A percentile compares a stretch with the other conserved stretches of the same genome.
phyloP scores from a whole-genome alignment of 805 yeast genomes.

The Candida qinlingensis region DNA sequence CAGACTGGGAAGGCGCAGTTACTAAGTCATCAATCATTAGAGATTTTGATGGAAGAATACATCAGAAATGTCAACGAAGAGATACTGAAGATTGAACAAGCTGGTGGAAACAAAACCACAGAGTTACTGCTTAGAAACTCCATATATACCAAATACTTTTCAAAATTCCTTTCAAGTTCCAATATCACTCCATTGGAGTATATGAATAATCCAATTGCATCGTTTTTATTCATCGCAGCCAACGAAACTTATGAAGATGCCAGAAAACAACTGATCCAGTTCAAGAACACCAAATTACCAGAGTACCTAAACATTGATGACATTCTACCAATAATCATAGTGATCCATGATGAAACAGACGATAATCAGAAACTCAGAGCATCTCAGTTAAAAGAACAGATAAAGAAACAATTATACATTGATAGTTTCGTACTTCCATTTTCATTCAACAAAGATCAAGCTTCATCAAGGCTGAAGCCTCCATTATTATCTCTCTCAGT shows the following conservation, averaged over 20 bases:
- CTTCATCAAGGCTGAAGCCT: constrained; percentile 19
- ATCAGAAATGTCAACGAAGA: constrained; percentile 25
- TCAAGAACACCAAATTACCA: constrained; percentile 45
- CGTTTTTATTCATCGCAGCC: constrained; percentile 61
- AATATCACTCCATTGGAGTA: constrained; percentile 74
- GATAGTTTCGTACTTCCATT: constrained; percentile 24
- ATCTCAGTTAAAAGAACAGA: constrained; percentile 29
- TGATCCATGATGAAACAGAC: constrained; percentile 42
- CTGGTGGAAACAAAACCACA: constrained; percentile 21
- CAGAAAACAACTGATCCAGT: constrained; percentile 49
- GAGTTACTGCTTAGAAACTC: constrained; percentile 34
- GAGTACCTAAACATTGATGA: constrained; percentile 64
- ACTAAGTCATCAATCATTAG: constrained; percentile 32
- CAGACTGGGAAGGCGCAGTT: constrained; percentile 24
- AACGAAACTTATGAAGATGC: constrained; percentile 51
- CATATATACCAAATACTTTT: constrained; percentile 52
- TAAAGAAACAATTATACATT: constrained; percentile 33
- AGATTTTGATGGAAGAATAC: constrained; percentile 30
- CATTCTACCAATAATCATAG: constrained; percentile 46
- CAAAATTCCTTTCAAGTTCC: constrained; percentile 53
- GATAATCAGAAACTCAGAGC: constrained; percentile 41
- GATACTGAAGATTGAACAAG: constrained; percentile 8
- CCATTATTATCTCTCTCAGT: constrained; percentile 33
- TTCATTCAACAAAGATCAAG: constrained; percentile 8
- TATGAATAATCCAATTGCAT: constrained; percentile 79